Conservation (phyloP, 2,329 filamentous ascomycete species). For the Cryphonectria nitschkei region DNA sequence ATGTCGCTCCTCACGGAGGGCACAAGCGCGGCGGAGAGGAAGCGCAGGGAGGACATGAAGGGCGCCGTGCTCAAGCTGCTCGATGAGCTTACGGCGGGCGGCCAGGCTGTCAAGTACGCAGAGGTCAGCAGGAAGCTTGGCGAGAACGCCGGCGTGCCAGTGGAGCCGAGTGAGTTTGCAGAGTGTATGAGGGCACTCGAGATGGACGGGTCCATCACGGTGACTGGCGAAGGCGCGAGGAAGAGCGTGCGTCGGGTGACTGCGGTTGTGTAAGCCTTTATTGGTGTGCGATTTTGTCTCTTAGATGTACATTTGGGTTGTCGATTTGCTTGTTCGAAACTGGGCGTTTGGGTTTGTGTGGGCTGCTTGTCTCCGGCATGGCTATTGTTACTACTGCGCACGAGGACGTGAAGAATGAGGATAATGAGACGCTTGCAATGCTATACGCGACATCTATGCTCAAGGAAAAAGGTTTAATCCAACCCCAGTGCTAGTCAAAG, state of each 20-base stretch:
- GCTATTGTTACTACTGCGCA: background rate
- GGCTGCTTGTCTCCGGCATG: background rate
- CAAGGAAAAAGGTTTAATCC: background rate
- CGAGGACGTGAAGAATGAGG: background rate
- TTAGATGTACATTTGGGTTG: background rate
- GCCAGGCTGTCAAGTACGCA: conserved; percentile 72
- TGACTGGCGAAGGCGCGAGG: conserved; percentile 83
- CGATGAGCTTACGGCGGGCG: conserved; percentile 76
- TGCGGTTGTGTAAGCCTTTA: conserved; percentile 42
- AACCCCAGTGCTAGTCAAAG: background rate
- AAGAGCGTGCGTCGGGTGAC: conserved; percentile 79
- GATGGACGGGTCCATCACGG: conserved; percentile 79
- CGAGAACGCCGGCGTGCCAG: conserved; percentile 70
- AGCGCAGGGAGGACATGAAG: conserved; percentile 83
- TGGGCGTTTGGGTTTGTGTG: conserved; percentile 9
- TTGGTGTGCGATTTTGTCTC: background rate
- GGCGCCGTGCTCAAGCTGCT: conserved; percentile 73
- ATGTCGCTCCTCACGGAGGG: conserved; percentile 96
- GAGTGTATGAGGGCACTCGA: conserved; percentile 82
- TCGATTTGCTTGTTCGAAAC: background rate
- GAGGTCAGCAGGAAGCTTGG: conserved; percentile 75
- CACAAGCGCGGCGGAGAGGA: conserved; percentile 85
- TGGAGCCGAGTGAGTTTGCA: conserved; percentile 81
- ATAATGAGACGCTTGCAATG: conserved; percentile 18
- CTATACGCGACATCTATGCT: background rate